phyloP scores from a whole-genome alignment of 129 eudicot genomes.

The Dittrichia graveolens region DNA sequence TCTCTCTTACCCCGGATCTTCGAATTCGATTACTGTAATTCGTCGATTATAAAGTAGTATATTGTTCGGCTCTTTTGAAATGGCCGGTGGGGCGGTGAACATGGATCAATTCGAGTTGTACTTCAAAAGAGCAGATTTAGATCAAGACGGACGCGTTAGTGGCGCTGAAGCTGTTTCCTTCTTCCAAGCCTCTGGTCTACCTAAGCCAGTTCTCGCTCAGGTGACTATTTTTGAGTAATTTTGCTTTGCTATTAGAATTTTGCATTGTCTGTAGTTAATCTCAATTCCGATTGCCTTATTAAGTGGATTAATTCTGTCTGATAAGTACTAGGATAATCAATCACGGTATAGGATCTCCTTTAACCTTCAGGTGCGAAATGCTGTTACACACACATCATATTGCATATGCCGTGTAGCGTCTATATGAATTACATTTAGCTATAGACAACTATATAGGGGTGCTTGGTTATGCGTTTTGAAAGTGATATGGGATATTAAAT shows the following conservation, averaged over 20 bases:
- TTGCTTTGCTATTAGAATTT: constrained; percentile 20
- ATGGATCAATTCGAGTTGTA: constrained; percentile 79
- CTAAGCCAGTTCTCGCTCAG: constrained; percentile 91
- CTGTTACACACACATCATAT: constrained; percentile 15
- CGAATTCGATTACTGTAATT: constrained; percentile 21
- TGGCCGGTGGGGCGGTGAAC: constrained; percentile 56
- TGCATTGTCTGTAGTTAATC: constrained; percentile 6
- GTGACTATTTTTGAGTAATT: constrained; percentile 34
- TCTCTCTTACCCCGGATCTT: constrained; percentile 2
- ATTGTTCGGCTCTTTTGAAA: constrained; percentile 15
- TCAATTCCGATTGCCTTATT: background rate
- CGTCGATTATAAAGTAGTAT: constrained; percentile 19
- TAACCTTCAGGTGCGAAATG: constrained; percentile 1
- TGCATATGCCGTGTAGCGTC: background rate
- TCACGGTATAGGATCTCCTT: background rate
- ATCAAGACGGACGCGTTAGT: constrained; percentile 90
- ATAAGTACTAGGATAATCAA: background rate
- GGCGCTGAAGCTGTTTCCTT: constrained; percentile 87
- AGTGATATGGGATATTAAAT: background rate
- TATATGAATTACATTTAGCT: background rate
- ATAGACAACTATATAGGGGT: background rate
- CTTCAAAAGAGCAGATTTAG: constrained; percentile 86
- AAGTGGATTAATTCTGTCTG: constrained; percentile 9
- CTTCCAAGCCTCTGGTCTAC: constrained; percentile 70
- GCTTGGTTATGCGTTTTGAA: background rate